phyloP scores from a whole-genome alignment of 805 yeast genomes.

The Candida tallmaniae region DNA sequence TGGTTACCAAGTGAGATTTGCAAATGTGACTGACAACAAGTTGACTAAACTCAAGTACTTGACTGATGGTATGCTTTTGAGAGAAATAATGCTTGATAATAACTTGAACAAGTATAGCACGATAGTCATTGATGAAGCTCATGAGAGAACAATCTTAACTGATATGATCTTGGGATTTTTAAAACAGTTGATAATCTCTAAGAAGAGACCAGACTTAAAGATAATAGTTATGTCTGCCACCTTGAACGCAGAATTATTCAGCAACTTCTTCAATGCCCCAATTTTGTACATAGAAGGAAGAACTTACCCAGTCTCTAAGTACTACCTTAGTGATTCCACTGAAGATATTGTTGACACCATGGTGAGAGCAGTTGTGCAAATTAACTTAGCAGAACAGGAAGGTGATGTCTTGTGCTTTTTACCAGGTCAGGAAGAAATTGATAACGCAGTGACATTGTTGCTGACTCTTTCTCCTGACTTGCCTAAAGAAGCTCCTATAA shows the following conservation, averaged over 20 bases:
- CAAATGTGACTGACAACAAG: constrained; percentile 51
- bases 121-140: constrained; percentile 92
- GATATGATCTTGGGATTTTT: constrained; percentile 88
- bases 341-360: constrained; percentile 84
- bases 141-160: constrained; percentile 91
- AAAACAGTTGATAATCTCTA: constrained; percentile 52
- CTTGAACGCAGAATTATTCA: constrained; percentile 82
- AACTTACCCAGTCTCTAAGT: constrained; percentile 75
- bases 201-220: constrained; percentile 55
- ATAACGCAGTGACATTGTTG: constrained; percentile 65
- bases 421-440: constrained; percentile 98
- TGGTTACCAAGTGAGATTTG: constrained; percentile 92
- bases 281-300: constrained; percentile 86
- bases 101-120: constrained; percentile 62
- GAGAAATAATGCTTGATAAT: constrained; percentile 82
- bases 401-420: constrained; percentile 93
- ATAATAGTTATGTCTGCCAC: constrained; percentile 91
- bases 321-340: constrained; percentile 56
- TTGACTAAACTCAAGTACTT: constrained; percentile 73
- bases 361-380: constrained; percentile 68
- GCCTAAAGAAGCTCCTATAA: constrained; percentile 69
- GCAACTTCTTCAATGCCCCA: constrained; percentile 79
- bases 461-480: constrained; percentile 57
- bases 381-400: constrained; percentile 70
- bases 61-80: constrained; percentile 95